A percentile compares a stretch with the other conserved stretches of the same genome.
Conservation (phyloP, 2,329 filamentous ascomycete species). For the Xylaria sp. region DNA sequence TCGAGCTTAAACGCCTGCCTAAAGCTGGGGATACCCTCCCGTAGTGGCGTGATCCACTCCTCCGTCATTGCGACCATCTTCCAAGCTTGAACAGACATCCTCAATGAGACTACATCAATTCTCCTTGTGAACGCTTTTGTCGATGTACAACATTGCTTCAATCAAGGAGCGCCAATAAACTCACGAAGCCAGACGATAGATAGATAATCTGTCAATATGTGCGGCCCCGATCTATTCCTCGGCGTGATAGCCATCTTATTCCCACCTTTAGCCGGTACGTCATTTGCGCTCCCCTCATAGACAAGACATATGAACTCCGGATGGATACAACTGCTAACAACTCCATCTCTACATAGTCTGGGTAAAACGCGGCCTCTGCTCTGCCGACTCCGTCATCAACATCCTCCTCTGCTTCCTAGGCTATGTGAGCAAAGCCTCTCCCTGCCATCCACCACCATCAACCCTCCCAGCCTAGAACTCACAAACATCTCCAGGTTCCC, state of each 20-base stretch:
- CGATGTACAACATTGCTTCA: not conserved
- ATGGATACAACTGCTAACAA: conserved; percentile 46
- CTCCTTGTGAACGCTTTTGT: not conserved
- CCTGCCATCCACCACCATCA: not conserved
- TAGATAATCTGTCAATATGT: conserved; percentile 56
- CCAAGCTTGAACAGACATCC: conserved; percentile 9
- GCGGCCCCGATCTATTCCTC: conserved; percentile 70
- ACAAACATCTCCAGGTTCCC: conserved; percentile 64
- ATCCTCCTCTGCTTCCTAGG: conserved; percentile 85
- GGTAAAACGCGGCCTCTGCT: conserved; percentile 95
- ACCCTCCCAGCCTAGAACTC: not conserved
- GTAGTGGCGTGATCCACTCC: conserved; percentile 35
- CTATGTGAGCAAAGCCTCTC: conserved; percentile 57
- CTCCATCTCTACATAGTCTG: conserved; percentile 72
- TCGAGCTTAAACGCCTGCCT: conserved; percentile 34
- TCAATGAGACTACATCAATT: not conserved
- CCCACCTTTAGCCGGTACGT: conserved; percentile 71
- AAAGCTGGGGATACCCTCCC: conserved; percentile 1
- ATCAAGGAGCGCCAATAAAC: not conserved
- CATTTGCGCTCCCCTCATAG: conserved; percentile 31
- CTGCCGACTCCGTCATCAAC: conserved; percentile 93
- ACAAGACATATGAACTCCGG: too few relatives aligned
- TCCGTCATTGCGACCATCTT: conserved; percentile 26
- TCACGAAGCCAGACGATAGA: not conserved
- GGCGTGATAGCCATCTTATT: conserved; percentile 72